A percentile compares a stretch with the other conserved stretches of the same genome.
These are phyloP conservation scores for Hygrocybe punicea DNA, from an alignment of 768 basidiomycete genomes.

Conservation along the genomic window DNA sequence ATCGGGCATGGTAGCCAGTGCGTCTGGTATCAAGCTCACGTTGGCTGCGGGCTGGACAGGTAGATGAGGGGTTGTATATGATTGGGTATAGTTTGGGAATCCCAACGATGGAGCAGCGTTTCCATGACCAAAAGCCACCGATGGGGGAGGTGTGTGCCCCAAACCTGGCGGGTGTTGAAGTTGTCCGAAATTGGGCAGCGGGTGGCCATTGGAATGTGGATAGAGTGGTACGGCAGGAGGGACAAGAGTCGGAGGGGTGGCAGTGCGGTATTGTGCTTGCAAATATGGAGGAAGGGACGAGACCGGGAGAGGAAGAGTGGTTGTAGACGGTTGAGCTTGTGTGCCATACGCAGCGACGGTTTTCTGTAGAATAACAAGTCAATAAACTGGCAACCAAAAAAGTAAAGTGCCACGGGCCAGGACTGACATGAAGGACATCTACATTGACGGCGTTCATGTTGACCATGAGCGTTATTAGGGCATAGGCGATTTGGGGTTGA, in stretches of 20 bases:
- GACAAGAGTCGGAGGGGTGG: constrained; percentile 15
- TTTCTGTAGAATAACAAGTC: constrained; percentile 42
- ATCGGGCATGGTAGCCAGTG: constrained; percentile 59
- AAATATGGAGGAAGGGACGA: constrained; percentile 50
- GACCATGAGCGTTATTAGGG: constrained; percentile 73
- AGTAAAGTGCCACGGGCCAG: not conserved
- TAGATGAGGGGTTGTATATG: constrained; percentile 24
- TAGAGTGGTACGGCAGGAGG: constrained; percentile 11
- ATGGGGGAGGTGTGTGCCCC: not conserved
- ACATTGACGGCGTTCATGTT: constrained; percentile 70
- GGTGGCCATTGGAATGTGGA: constrained; percentile 24
- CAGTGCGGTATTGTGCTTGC: constrained; percentile 39
- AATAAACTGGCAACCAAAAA: not conserved
- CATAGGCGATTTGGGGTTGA: constrained; percentile 75
- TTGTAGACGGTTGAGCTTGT: constrained; percentile 23
- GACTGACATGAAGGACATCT: constrained; percentile 67
- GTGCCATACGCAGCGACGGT: constrained; percentile 55
- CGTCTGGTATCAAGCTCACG: constrained; percentile 42
- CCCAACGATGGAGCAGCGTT: constrained; percentile 14
- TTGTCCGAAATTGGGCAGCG: not conserved
- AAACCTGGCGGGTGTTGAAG: not conserved
- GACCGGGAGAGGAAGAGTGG: constrained; percentile 32
- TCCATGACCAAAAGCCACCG: not conserved
- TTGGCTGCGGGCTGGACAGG: constrained; percentile 21
- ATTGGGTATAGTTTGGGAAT: constrained; percentile 20